Conservation (phyloP, 2,329 filamentous ascomycete genomes). For the Diaporthe longicolla region DNA sequence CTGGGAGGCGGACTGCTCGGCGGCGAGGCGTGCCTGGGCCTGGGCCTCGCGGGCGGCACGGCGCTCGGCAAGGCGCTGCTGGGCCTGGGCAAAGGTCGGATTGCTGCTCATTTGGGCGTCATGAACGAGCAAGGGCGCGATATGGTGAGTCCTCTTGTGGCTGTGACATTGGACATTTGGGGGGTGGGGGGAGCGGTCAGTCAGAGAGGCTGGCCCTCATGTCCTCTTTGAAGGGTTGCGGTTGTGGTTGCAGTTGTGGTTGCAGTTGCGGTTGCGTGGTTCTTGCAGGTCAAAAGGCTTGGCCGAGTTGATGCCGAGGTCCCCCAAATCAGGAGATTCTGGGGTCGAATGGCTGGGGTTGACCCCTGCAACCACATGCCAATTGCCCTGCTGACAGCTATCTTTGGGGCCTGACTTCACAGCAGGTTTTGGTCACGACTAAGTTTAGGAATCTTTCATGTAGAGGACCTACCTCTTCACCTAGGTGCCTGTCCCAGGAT, state of each 20-base stretch:
- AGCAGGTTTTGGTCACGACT: neutral
- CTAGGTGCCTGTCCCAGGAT: too few relatives aligned
- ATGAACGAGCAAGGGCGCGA: neutral
- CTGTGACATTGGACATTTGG: neutral
- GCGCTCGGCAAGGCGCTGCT: constrained; percentile 86
- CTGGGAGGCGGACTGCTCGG: constrained; percentile 55
- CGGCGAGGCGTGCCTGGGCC: constrained; percentile 68
- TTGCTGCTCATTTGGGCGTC: constrained; percentile 61
- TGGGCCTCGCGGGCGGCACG: constrained; percentile 81
- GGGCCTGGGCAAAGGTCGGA: constrained; percentile 86
- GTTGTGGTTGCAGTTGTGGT: neutral
- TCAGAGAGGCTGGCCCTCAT: constrained; percentile 1
- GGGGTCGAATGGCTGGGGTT: constrained; percentile 19
- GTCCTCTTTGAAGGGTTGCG: constrained; percentile 3
- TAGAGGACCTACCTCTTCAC: too few relatives aligned
- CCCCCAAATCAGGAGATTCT: constrained; percentile 28
- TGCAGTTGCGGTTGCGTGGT: constrained; percentile 15
- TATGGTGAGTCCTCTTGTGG: neutral
- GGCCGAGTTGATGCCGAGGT: constrained; percentile 30
- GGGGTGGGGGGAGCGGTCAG: neutral
- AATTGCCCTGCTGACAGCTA: neutral
- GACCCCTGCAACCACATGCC: constrained; percentile 5
- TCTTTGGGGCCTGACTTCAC: neutral
- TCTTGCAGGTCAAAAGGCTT: constrained; percentile 20
- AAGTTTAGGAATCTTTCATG: neutral